phyloP scores from a whole-genome alignment of 2,329 filamentous ascomycete species.

The Exophiala sp. region DNA sequence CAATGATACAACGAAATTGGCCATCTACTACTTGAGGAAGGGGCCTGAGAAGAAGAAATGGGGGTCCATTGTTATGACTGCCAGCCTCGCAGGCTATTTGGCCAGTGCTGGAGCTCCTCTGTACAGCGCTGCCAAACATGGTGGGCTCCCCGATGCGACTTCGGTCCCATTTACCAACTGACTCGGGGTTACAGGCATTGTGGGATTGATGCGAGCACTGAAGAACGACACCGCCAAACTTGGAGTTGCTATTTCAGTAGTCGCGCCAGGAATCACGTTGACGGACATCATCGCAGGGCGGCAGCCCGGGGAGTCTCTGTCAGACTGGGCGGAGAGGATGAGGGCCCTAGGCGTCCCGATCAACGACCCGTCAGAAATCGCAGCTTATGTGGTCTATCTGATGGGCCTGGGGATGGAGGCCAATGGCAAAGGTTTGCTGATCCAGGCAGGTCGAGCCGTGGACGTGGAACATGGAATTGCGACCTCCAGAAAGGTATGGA shows the following conservation, averaged over 20 bases:
- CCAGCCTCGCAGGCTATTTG: slow-evolving; percentile 46
- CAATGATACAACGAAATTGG: slow-evolving; percentile 44
- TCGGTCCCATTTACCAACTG: background rate
- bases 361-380: slow-evolving; percentile 43
- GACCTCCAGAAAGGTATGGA: slow-evolving; percentile 43
- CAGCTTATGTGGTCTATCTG: slow-evolving; percentile 42
- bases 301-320: slow-evolving; percentile 32
- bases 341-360: slow-evolving; percentile 42
- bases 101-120: slow-evolving; percentile 44
- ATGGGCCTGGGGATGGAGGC: slow-evolving; percentile 40
- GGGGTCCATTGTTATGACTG: slow-evolving; percentile 45
- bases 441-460: slow-evolving; percentile 40
- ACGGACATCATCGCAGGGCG: slow-evolving; percentile 41
- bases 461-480: slow-evolving; percentile 46
- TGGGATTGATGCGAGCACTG: slow-evolving; percentile 47
- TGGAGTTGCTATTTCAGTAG: slow-evolving; percentile 42
- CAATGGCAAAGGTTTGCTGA: slow-evolving; percentile 44
- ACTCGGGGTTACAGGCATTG: slow-evolving; percentile 33
- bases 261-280: slow-evolving; percentile 46
- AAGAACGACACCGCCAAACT: slow-evolving; percentile 46
- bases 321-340: slow-evolving; percentile 43
- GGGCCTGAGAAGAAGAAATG: slow-evolving; percentile 27
- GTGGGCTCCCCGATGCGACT: slow-evolving; percentile 25
- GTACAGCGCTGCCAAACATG: slow-evolving; percentile 48
- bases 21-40: slow-evolving; percentile 43